Percentiles rank a stretch among this genome's conserved stretches.
These are phyloP conservation scores for Hanseniaspora vineae DNA, from an alignment of 805 yeast genomes.

Conservation along the genomic window DNA sequence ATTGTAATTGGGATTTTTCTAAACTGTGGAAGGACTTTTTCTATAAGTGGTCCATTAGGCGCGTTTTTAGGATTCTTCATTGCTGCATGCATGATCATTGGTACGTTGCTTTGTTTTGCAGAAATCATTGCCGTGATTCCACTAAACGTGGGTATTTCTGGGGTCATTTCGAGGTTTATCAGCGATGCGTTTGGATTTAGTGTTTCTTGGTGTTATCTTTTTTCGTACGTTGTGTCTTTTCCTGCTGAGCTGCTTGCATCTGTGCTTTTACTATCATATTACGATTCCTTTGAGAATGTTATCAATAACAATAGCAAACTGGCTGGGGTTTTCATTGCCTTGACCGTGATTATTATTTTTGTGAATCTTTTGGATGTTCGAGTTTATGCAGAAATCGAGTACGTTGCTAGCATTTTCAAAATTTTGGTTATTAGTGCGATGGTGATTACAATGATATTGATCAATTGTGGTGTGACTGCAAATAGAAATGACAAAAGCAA, in stretches of 20 bases:
- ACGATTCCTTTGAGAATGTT: constrained; percentile 39
- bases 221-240: constrained; percentile 56
- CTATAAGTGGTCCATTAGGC: constrained; percentile 69
- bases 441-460: constrained; percentile 47
- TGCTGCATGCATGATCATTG: constrained; percentile 51
- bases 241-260: constrained; percentile 78
- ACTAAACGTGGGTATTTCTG: constrained; percentile 67
- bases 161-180: constrained; percentile 59
- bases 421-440: constrained; percentile 36
- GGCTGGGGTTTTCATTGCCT: constrained; percentile 43
- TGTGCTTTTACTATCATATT: constrained; percentile 61
- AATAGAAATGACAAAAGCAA: constrained; percentile 27
- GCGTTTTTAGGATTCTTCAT: constrained; percentile 52
- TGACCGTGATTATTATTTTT: constrained; percentile 27
- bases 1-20: constrained; percentile 64
- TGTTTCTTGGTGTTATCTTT: constrained; percentile 61
- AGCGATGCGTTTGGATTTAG: constrained; percentile 71
- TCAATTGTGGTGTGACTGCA: constrained; percentile 36
- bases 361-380: constrained; percentile 51
- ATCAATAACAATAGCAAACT: constrained; percentile 20
- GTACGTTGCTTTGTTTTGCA: constrained; percentile 63
- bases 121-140: constrained; percentile 75
- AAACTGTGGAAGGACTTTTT: constrained; percentile 59
- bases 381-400: constrained; percentile 64
- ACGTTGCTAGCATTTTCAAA: constrained; percentile 46